Evolutionary conservation across 2,329 filamentous ascomycete species (phyloP), one percentile per base, ranked within the genome.

Genomic region (Trichophyton schoenleinii): DNA sequence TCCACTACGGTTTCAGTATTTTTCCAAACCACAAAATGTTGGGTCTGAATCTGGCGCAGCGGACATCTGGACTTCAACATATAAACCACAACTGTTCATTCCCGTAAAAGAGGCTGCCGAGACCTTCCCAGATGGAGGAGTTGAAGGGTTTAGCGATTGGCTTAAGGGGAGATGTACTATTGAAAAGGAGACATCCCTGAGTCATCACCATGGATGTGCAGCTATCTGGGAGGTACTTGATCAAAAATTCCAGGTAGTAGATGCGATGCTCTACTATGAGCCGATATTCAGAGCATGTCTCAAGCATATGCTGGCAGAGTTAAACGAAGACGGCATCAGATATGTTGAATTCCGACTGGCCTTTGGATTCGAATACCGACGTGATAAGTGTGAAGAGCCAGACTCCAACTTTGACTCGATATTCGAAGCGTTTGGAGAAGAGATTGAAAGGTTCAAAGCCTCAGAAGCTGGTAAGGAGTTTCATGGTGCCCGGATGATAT

Each of bases 241-340:
- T 59, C 83, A 81, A 48, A 87, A 86, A 64, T 96, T 96, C 73
- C 75, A 81, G 2, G 82, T 92, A 2, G 80, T 92, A 53, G 83
- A 83, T 53, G 86, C 84, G n/a, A 82, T 96, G 59, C 80, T 96
- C 59, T 88, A 87, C 74, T 96, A 96, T 74, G 92, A 96, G 73
- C 91, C 91, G 13, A 89, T 96, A 64, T 92, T 88, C 75, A 84
- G 90, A 31, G 78, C 79, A 18, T 95, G 91, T 69, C 76, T 96
- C 64, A 83, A 81, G 31, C 81, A 83, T n/a, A 80, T 96, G 67
- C 83, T 95, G 73, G 77, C 77, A 58, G 80, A 86, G 58, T 78
- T 96, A 22, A 79, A 86, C 18, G 83, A 83, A 4, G 92, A 97
- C 70, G 89, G 91, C 3, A 83, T 96, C 36, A 84, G 80, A 68